Base-by-base conservation (phyloP, 306 rosid genomes). In the Quercus cerris region DNA sequence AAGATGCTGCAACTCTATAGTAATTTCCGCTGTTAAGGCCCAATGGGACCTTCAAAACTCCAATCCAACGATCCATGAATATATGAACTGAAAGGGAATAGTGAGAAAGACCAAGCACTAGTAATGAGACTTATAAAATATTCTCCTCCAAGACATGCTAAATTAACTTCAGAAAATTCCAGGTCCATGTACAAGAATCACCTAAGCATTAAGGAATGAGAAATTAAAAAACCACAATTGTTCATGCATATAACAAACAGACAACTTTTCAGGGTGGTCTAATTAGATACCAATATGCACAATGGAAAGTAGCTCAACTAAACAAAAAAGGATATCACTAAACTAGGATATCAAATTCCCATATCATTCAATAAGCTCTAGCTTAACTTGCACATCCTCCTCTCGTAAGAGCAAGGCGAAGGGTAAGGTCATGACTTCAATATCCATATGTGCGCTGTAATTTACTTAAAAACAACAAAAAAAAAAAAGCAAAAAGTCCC, bases 61-160 rank as follows among this genome's bases (percentile, higher is more conserved):
- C 94, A 85, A 86, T 81, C 97, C 99, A 94, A 6, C 91, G 95
- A 10, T 88, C 94, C 97, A 92, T 92, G 71, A 74, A 69, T 3
- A 7, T 66, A 66, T 66, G 49, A 51, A 38, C 73, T 51, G 59
- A 1, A 33, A 18, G 8, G 35, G 70, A 76, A 23, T 27, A 31
- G 27, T 15, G 9, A 52, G 61, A 61, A 20, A 35, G 44, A 64
- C 41, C 23, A 6, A 30, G 18, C 70, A 30, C 18, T 28, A 30
- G 13, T 31, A 67, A 67, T 17, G 22, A 67, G 72, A 18, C 4
- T 67, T 31, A 9, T 35, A 8, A 33, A 64, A 33, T 17, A 19
- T 18, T 67, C 72, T 67, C 71, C 49, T 19, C 15, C 15, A 19
- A 33, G 38, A 33, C 52, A 18, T 18, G 1, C 25, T 6, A 33